Evolutionary conservation across 1,139 yeast species (phyloP).

Genomic region (Taphrina betulina): DNA sequence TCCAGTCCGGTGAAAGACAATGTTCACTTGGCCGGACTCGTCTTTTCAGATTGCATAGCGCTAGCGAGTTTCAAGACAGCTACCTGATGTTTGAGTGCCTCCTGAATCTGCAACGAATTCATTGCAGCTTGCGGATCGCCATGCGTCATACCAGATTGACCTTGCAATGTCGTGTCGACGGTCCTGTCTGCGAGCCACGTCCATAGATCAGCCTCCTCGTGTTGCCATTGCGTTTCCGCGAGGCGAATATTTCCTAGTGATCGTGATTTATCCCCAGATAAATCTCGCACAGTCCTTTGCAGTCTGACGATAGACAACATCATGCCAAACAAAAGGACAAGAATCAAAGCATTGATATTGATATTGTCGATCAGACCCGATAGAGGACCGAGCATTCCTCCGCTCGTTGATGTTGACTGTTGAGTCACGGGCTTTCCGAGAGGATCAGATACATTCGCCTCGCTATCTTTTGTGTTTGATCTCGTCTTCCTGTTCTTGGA

Average conservation of each 20-base stretch:
- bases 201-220: constrained; percentile 24
- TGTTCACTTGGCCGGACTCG: too few species aligned
- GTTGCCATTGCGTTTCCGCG: constrained; percentile 5
- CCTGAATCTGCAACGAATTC: too few species aligned
- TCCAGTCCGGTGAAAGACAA: too few species aligned
- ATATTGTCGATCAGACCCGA: constrained; percentile 6
- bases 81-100: too few species aligned
- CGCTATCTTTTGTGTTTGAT: neutral
- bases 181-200: constrained; percentile 19
- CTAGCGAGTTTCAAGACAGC: too few species aligned
- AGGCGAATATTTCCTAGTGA: neutral
- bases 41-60: too few species aligned
- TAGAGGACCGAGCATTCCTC: constrained; percentile 1
- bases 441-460: too few species aligned
- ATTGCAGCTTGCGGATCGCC: too few species aligned
- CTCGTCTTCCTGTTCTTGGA: constrained; percentile 32
- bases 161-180: too few species aligned
- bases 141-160: too few species aligned
- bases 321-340: constrained; percentile 22
- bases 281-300: constrained; percentile 13
- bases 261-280: neutral
- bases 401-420: neutral
- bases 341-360: constrained; percentile 9
- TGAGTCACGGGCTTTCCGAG: neutral
- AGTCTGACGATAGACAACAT: constrained; percentile 21